Percentiles rank a stretch among this genome's conserved stretches.
Conservation (phyloP, 805 yeast genomes). For the Ogataea pini region DNA sequence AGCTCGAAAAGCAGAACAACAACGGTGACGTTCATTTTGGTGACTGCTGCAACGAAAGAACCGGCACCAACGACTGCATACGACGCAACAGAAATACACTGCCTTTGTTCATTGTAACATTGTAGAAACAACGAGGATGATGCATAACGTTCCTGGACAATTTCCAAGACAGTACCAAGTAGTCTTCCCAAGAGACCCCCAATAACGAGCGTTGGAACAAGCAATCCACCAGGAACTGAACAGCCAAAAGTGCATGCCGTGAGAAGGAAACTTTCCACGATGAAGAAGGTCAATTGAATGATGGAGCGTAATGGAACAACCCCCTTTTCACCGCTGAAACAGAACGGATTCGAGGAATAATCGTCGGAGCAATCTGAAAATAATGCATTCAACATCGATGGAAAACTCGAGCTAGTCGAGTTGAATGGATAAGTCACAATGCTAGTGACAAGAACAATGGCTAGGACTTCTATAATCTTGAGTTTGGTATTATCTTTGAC, state of each 20-base stretch:
- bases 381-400: conserved; percentile 56
- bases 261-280: conserved; percentile 55
- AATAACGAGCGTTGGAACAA: conserved; percentile 62
- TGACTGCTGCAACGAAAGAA: conserved; percentile 75
- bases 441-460: conserved; percentile 52
- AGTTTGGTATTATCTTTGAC: conserved; percentile 29
- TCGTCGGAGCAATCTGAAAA: conserved; percentile 62
- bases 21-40: conserved; percentile 75
- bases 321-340: conserved; percentile 21
- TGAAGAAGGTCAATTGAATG: conserved; percentile 38
- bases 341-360: conserved; percentile 23
- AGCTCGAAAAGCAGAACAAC: conserved; percentile 81
- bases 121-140: conserved; percentile 39
- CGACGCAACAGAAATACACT: conserved; percentile 80
- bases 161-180: conserved; percentile 52
- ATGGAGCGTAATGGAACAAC: conserved; percentile 40
- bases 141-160: conserved; percentile 42
- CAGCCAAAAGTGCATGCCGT: conserved; percentile 71
- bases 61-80: conserved; percentile 91
- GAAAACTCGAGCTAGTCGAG: conserved; percentile 55
- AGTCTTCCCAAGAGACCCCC: conserved; percentile 64
- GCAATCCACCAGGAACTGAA: conserved; percentile 65
- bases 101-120: conserved; percentile 41
- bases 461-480: conserved; percentile 49
- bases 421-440: conserved; percentile 55